phyloP scores from a whole-genome alignment of 2,329 filamentous ascomycete species.

The Beauveria asiatica region DNA sequence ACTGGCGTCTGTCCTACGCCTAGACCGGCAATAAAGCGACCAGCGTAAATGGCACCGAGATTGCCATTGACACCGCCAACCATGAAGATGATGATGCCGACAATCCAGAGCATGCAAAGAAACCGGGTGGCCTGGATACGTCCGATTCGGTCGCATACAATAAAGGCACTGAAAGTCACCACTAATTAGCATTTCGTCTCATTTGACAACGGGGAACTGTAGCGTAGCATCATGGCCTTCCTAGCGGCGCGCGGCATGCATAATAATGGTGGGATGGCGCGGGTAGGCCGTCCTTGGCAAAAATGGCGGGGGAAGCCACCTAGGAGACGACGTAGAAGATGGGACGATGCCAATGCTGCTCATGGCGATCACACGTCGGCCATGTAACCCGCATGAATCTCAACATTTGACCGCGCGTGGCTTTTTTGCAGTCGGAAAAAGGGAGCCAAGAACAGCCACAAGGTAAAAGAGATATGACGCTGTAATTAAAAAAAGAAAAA shows the following conservation, averaged over 20 bases:
- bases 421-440: too few species aligned
- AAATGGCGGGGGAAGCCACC: not conserved
- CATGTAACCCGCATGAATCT: not conserved
- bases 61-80: constrained; percentile 40
- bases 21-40: constrained; percentile 57
- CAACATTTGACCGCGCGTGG: too few species aligned
- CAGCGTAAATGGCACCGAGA: constrained; percentile 52
- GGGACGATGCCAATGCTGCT: constrained; percentile 1
- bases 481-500: not conserved
- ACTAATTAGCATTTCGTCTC: not conserved
- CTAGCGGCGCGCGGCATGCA: not conserved
- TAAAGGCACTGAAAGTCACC: constrained; percentile 37
- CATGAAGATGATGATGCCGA: constrained; percentile 52
- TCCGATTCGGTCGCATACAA: constrained; percentile 52
- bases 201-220: not conserved
- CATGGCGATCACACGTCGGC: not conserved
- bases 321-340: not conserved
- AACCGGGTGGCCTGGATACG: constrained; percentile 53
- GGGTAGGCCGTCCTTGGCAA: constrained; percentile 4
- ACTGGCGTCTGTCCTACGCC: constrained; percentile 61
- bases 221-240: not conserved
- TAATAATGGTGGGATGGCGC: not conserved
- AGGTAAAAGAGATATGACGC: too few species aligned
- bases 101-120: constrained; percentile 48
- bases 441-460: too few species aligned